These are phyloP conservation scores for Plantago elongata DNA, from an alignment of 257 asterid species.

Conservation along the genomic window DNA sequence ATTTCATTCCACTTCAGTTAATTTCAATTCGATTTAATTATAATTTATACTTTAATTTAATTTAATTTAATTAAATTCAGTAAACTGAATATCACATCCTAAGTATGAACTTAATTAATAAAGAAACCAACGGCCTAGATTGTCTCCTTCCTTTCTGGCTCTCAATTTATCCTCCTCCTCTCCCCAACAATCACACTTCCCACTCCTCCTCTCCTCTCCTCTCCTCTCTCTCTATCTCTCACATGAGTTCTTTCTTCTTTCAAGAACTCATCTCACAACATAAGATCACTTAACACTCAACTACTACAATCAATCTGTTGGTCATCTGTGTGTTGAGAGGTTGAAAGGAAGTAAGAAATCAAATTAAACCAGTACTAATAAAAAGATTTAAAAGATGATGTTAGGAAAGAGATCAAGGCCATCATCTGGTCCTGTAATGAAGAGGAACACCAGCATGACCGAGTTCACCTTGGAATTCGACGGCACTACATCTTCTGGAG, in stretches of 20 bases:
- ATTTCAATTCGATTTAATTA: too few relatives aligned
- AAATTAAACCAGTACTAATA: background rate
- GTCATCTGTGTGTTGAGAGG: background rate
- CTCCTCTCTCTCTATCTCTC: background rate
- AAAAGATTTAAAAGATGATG: constrained; percentile 39
- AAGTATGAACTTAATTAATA: too few relatives aligned
- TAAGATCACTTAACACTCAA: background rate
- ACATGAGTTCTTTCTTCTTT: background rate
- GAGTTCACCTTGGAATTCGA: constrained; percentile 50
- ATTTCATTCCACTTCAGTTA: too few relatives aligned
- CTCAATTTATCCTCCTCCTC: constrained; percentile 55
- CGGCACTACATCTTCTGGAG: constrained; percentile 25
- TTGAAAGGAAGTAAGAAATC: background rate
- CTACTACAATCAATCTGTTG: background rate
- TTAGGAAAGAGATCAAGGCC: constrained; percentile 70
- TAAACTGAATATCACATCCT: too few relatives aligned
- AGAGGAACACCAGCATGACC: constrained; percentile 78
- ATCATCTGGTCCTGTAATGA: constrained; percentile 28
- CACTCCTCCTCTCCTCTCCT: background rate
- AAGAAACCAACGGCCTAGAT: constrained; percentile 40
- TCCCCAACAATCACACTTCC: constrained; percentile 30
- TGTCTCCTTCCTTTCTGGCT: constrained; percentile 31
- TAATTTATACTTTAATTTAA: too few relatives aligned
- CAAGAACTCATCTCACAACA: too few relatives aligned
- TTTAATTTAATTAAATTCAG: too few relatives aligned